Evolutionary conservation across 352 stramenopile genomes (phyloP), one percentile per base, ranked within the genome.

Genomic region (Pythium phragmitis): DNA sequence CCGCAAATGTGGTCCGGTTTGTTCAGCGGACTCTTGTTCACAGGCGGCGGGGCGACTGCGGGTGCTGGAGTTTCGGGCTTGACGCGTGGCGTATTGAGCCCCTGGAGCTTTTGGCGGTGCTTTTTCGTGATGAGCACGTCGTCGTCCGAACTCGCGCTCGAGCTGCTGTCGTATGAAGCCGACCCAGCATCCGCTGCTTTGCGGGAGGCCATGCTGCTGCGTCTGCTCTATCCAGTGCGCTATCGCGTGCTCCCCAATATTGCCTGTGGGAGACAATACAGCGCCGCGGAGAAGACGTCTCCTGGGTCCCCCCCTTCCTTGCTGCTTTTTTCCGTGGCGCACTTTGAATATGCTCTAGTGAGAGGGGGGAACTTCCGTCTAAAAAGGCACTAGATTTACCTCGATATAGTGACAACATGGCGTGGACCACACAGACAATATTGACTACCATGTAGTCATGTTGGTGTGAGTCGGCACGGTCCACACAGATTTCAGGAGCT

Each of bases 41-140:
- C 34, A 33, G 26, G 34, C 39, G 16, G 28, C 23, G 23, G 4
- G 1, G 26, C 12, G 17, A 23, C 7, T 14, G 30, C 9, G 13
- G 48, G 33, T 59, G 9, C 5, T 30, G 28, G 26, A 19, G 21
- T 21, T 9, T 41, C 41, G 12, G 12, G 39, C 14, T 16, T 46
- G 39, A 8, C 39, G 14, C 39, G 39, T n/a, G 39, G 39, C 39
- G n/a, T 11, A 19, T 46, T 17, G 11, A 46, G 39, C 5, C 13
- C 39, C 63, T 82, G 79, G 47, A 79, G 70, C 36, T 77, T 79
- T 57, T 89, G 75, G 54, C 86, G 73, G 42, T 88, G 75, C 52
- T 79, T 77, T 48, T 83, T 85, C 50, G 81, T 80, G 53, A 92
- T 88, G 11, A 92, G 74, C 67, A 92, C 83, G 30, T 77, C 85